Percentiles rank a stretch among this genome's conserved stretches.
Conservation (phyloP, 192 early-diverging fungal species). For the Jimgerdemannia flammicorona region DNA sequence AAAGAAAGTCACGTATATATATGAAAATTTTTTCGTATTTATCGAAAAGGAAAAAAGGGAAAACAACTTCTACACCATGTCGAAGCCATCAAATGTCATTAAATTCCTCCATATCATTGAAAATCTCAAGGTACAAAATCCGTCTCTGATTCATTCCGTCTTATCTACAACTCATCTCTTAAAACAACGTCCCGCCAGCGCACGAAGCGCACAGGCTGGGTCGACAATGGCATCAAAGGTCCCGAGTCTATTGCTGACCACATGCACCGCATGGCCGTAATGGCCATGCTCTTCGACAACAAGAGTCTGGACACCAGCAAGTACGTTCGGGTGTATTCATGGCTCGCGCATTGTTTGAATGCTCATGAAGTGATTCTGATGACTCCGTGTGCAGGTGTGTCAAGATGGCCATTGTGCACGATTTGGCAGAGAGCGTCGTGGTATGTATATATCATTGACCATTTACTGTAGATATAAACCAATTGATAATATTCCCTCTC, state of each 20-base stretch:
- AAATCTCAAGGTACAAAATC: neutral
- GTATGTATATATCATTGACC: conserved; percentile 29
- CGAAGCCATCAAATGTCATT: neutral
- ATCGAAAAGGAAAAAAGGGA: no score
- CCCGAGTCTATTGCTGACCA: conserved; percentile 93
- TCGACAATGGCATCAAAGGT: conserved; percentile 60
- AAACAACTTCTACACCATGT: neutral
- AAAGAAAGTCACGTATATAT: no score
- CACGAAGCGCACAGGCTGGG: conserved; percentile 93
- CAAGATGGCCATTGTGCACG: conserved; percentile 93
- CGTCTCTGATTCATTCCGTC: neutral
- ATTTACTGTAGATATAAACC: no score
- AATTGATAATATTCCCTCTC: no score
- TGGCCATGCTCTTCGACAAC: conserved; percentile 84
- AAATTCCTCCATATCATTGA: neutral
- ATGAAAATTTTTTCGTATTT: no score
- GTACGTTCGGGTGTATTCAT: conserved; percentile 15
- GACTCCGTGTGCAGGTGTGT: conserved; percentile 47
- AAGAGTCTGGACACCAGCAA: conserved; percentile 50
- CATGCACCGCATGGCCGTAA: conserved; percentile 93
- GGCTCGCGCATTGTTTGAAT: neutral
- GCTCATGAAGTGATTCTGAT: neutral
- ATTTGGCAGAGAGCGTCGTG: conserved; percentile 82
- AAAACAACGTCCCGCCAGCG: conserved; percentile 32
- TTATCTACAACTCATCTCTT: neutral